Conservation (phyloP, 164 flowering plant genomes). For the Brasenia schreberi region DNA sequence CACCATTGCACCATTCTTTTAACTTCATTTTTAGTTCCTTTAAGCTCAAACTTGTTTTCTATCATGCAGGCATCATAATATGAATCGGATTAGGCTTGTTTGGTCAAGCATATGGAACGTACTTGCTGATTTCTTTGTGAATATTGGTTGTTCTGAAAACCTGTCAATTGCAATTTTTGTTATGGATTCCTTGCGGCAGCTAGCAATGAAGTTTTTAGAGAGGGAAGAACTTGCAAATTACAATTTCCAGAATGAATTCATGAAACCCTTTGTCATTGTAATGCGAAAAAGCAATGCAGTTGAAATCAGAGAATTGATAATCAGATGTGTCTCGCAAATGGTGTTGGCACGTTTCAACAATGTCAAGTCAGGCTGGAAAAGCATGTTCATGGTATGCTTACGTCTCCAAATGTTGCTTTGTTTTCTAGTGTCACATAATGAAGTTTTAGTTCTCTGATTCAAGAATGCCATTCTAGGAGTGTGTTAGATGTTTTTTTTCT, state of each 20-base stretch:
- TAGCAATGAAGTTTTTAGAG: constrained; percentile 95
- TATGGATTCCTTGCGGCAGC: constrained; percentile 94
- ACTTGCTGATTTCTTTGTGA: constrained; percentile 91
- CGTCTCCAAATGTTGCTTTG: neutral
- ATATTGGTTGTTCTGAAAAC: constrained; percentile 96
- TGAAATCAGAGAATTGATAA: constrained; percentile 92
- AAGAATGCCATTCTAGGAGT: neutral
- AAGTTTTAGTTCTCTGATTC: neutral
- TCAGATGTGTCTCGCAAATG: constrained; percentile 99
- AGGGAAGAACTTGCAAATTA: constrained; percentile 96
- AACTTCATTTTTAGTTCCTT: no score
- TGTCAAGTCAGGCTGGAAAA: constrained; percentile 99
- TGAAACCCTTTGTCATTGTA: constrained; percentile 97
- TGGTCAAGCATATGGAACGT: constrained; percentile 99
- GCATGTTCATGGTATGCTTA: constrained; percentile 95
- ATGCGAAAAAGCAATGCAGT: constrained; percentile 97
- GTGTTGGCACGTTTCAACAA: constrained; percentile 88
- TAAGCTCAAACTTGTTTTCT: neutral
- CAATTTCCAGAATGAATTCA: constrained; percentile 97
- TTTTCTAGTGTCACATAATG: neutral
- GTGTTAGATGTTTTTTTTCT: neutral
- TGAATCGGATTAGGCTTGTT: constrained; percentile 97
- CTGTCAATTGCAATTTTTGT: constrained; percentile 98
- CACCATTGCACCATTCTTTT: neutral
- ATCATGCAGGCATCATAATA: constrained; percentile 81